Base-by-base conservation (phyloP, 1,284 basidiomycete genomes). In the Afroboletus lepidellus region DNA sequence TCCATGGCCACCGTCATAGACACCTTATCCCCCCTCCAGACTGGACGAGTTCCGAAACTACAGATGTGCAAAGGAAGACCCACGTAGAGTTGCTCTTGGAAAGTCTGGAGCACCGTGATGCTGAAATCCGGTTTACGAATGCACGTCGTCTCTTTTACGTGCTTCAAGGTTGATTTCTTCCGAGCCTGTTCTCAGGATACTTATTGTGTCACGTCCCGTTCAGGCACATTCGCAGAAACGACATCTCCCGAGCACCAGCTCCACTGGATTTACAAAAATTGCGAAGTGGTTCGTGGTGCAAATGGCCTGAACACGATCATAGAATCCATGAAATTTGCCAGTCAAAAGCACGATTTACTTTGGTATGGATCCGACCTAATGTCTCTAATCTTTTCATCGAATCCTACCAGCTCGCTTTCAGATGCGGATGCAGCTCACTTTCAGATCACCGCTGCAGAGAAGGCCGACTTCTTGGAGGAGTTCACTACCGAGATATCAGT, bases 221-320 rank as follows among this genome's bases (percentile, higher is more conserved):
- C 66, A 97, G 94, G 96, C 42, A 88, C 88, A 11, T 99, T 98
- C 66, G 89, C 84, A 3, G 94, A 97, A 70, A 94, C 94, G 0
- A 83, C 83, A 6, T 92, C 92, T 29, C 89, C 93, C 0, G 93
- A 97, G 62, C 88, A 97, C 68, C 97, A 99, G 69, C 73, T 99
- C 41, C 91, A 95, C 59, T 96, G 94, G 90, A 91, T 99, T 60
- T 89, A 93, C 55, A 90, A 96, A 70, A 98, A 98, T 66, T 92
- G 92, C 63, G 92, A 90, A 65, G 78, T 91, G 30, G 87, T 98
- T 2, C 81, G 94, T 50, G 77, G 80, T 23, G 87, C 89, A 0
- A 94, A 97, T 66, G 96, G 95, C 16, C 72, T 98, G 12, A 85
- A 83, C 59, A 83, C 81, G 50, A 87, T 98, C 29, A 83, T 96